Evolutionary conservation across 2,329 filamentous ascomycete species (phyloP).

Genomic region (Neurospora sp.): DNA sequence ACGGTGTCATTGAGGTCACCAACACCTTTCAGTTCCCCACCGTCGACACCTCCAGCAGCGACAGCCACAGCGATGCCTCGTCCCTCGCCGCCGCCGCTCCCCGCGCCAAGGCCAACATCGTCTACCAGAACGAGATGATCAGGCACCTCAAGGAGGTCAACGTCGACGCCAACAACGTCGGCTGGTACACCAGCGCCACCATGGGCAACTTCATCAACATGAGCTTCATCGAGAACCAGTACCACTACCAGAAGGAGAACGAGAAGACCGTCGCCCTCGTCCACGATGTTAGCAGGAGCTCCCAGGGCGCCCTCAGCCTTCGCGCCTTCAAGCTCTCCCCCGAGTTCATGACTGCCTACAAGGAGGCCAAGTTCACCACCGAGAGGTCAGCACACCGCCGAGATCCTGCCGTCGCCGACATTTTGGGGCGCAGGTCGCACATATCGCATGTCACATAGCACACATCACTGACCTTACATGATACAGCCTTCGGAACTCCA

Average conservation of each 20-base stretch:
- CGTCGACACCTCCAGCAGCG: conserved; percentile 58
- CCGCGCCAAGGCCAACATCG: conserved; percentile 77
- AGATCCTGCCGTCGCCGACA: background rate
- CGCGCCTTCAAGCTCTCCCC: conserved; percentile 85
- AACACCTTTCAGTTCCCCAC: conserved; percentile 93
- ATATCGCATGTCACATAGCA: conserved; percentile 4
- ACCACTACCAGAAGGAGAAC: conserved; percentile 93
- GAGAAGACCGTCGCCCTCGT: conserved; percentile 81
- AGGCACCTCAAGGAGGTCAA: conserved; percentile 94
- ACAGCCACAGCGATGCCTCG: conserved; percentile 64
- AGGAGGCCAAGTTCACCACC: conserved; percentile 95
- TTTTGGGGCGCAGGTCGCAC: conserved; percentile 4
- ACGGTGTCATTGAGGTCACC: conserved; percentile 75
- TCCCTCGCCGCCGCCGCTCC: conserved; percentile 78
- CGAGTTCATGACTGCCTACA: conserved; percentile 81
- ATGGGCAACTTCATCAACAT: conserved; percentile 98
- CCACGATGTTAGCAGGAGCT: conserved; percentile 90
- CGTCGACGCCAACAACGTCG: conserved; percentile 93
- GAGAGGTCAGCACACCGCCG: conserved; percentile 58
- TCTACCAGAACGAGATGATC: conserved; percentile 95
- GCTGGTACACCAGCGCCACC: conserved; percentile 97
- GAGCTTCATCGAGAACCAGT: conserved; percentile 96
- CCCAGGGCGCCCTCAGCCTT: conserved; percentile 80
- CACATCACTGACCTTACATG: background rate
- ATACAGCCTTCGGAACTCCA: conserved; percentile 80